These are phyloP conservation scores for Saturnispora bothae DNA, from an alignment of 805 yeast species.

Conservation along the genomic window DNA sequence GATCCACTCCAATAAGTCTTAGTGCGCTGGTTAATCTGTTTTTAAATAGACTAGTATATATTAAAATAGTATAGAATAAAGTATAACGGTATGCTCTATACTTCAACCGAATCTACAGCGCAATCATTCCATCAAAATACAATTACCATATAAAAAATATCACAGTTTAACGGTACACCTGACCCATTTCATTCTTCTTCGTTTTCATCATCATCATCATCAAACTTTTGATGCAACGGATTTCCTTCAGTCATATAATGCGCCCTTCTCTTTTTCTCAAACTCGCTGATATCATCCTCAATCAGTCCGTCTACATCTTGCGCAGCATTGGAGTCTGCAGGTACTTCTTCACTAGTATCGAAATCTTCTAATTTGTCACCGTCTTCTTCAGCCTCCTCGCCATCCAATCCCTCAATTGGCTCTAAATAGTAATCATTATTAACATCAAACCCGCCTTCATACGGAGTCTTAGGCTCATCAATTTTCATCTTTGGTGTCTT, in stretches of 20 bases:
- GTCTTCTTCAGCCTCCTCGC: slow-evolving; percentile 23
- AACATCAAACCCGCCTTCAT: slow-evolving; percentile 81
- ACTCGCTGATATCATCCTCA: slow-evolving; percentile 6
- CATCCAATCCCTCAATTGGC: slow-evolving; percentile 40
- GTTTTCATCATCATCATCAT: slow-evolving; percentile 11
- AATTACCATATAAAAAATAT: no score
- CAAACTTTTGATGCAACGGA: slow-evolving; percentile 4
- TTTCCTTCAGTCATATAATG: slow-evolving; percentile 8
- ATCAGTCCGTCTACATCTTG: slow-evolving; percentile 11
- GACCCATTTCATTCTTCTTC: no score
- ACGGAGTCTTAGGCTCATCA: slow-evolving; percentile 94
- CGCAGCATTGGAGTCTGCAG: slow-evolving; percentile 11
- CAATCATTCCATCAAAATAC: no score
- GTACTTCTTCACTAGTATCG: slow-evolving; percentile 3
- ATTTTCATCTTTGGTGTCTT: slow-evolving; percentile 68
- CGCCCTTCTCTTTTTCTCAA: slow-evolving; percentile 7
- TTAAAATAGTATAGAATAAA: no score
- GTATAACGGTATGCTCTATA: no score
- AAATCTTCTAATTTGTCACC: slow-evolving; percentile 16
- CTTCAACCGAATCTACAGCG: no score
- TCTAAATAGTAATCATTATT: slow-evolving; percentile 72
- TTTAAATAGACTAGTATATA: no score
- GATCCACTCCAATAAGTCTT: no score
- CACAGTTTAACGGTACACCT: no score
- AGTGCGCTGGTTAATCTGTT: no score